Evolutionary conservation across 257 asterid genomes (phyloP), one percentile per base, ranked within the genome.

Genomic region (Lavandula angustifolia): DNA sequence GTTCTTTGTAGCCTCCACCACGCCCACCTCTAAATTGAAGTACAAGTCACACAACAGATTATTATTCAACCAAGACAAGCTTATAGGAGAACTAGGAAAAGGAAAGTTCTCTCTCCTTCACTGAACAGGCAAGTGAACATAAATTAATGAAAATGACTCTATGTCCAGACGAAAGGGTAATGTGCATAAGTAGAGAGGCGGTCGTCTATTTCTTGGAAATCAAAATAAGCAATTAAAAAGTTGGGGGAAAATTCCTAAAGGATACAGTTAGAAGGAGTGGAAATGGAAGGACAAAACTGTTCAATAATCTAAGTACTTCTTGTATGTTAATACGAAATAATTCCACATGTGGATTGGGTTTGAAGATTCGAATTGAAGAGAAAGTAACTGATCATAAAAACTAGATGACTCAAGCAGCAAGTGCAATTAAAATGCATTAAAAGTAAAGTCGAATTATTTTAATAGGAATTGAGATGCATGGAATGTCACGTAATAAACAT

Each of bases 1-100:
- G 89, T 70, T 92, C 99, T 83, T 92, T 92, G 79, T 89, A 92
- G 68, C 99, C 99, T 79, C 99, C 99, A 54, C 90, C 99, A 72
- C 99, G 97, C 2, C 99, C 99, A 65, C 99, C 99, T 81, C 99
- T 92, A 76, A 9, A 53, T 54, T 12, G n/a, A 47, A 60, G 68
- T 17, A 64, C 43, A 32, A 42, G 55, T 59, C 54, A 40, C 63
- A 46, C 65, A 54, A 69, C 65, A 59, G 44, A 56, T 72, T 12
- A 55, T 42, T 17, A 67, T 60, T 57, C 62, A 32, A 46, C 17
- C 54, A 56, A 69, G n/a, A 79, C 40, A 60, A 7, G 42, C 43
- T 62, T 29, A 62, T 48, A 54, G 3, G 29, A 46, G 47, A 57
- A 42, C 52, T 54, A 4, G 12, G 18, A 32, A 34, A 40, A 1